Evolutionary conservation across 768 basidiomycete genomes (phyloP).

Genomic region (Pulveroboletus sp.): DNA sequence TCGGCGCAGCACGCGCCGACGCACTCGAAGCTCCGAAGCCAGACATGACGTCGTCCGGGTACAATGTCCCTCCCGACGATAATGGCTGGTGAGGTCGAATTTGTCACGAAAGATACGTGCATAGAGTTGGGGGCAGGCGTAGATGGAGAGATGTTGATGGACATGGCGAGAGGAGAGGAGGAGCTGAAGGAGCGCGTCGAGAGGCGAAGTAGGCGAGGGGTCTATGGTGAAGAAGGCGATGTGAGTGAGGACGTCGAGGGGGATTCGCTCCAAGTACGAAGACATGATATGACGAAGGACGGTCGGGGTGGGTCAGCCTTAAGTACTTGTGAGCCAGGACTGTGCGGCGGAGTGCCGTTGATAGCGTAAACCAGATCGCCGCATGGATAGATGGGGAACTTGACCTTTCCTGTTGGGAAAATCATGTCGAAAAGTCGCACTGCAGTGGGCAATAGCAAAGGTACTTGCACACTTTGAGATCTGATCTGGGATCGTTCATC

Average conservation of each 20-base stretch:
- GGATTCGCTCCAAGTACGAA: constrained; percentile 44
- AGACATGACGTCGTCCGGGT: constrained; percentile 37
- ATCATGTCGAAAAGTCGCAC: constrained; percentile 28
- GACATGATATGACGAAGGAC: constrained; percentile 34
- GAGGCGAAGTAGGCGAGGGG: constrained; percentile 35
- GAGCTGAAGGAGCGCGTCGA: constrained; percentile 40
- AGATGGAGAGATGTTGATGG: constrained; percentile 39
- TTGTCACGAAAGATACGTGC: constrained; percentile 47
- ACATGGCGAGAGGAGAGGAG: constrained; percentile 43
- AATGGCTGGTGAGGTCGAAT: constrained; percentile 40
- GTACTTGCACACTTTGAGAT: constrained; percentile 30
- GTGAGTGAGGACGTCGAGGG: constrained; percentile 52
- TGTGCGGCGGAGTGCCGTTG: constrained; percentile 30
- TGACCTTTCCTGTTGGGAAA: constrained; percentile 34
- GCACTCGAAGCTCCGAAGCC: constrained; percentile 44
- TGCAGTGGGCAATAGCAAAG: constrained; percentile 27
- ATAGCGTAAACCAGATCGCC: constrained; percentile 32
- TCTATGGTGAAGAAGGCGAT: constrained; percentile 47
- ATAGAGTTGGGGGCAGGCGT: constrained; percentile 49
- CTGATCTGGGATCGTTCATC: constrained; percentile 28
- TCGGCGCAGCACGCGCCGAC: constrained; percentile 46
- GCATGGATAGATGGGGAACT: constrained; percentile 30
- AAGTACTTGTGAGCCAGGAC: constrained; percentile 22
- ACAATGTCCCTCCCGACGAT: constrained; percentile 26
- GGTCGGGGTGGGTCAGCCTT: constrained; percentile 11